Conservation (phyloP, 371 early-diverging fungal species). For the Mucor racemosus region DNA sequence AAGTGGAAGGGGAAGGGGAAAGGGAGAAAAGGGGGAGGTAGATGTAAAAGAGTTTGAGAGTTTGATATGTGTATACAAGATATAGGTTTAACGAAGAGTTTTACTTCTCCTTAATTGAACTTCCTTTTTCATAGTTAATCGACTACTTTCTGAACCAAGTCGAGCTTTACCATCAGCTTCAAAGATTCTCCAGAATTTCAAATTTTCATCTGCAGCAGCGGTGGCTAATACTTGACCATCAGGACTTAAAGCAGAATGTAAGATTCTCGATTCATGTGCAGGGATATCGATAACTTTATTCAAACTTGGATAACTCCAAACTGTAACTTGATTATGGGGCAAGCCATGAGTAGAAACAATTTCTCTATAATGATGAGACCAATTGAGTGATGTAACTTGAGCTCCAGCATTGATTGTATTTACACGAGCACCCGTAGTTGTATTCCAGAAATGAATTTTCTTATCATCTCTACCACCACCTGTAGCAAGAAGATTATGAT, state of each 20-base stretch:
- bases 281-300: constrained; percentile 78
- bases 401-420: constrained; percentile 83
- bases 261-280: constrained; percentile 90
- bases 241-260: constrained; percentile 91
- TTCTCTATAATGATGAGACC: constrained; percentile 94
- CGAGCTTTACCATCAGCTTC: constrained; percentile 36
- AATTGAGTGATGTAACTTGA: constrained; percentile 94
- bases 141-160: not conserved
- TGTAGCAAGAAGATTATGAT: constrained; percentile 85
- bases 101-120: constrained; percentile 8
- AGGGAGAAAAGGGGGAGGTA: not conserved
- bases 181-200: constrained; percentile 98
- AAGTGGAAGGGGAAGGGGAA: too few species aligned
- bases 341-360: constrained; percentile 94
- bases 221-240: constrained; percentile 94
- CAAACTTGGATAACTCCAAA: constrained; percentile 92
- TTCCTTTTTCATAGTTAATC: constrained; percentile 8
- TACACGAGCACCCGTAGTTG: constrained; percentile 68
- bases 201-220: constrained; percentile 92
- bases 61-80: not conserved
- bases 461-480: constrained; percentile 97
- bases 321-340: constrained; percentile 83
- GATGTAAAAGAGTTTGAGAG: not conserved
- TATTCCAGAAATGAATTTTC: constrained; percentile 96
- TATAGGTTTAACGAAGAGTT: constrained; percentile 7